Conservation (phyloP, 768 basidiomycete genomes). For the Tricholoma sp. region DNA sequence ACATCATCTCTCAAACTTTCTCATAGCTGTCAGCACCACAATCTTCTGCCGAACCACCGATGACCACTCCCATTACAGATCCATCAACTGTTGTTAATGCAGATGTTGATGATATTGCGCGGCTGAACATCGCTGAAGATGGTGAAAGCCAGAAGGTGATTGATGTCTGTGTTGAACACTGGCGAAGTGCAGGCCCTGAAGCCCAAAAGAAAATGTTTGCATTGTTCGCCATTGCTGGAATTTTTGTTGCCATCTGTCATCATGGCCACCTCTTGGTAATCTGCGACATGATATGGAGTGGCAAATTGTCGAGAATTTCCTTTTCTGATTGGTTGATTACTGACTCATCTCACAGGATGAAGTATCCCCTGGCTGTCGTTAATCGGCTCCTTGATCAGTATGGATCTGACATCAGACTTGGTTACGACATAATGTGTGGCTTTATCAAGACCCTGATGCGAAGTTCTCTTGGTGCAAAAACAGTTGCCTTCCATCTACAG, state of each 20-base stretch:
- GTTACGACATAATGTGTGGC: slow-evolving; percentile 26
- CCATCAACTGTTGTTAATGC: not conserved
- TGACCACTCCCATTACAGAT: not conserved
- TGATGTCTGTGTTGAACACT: not conserved
- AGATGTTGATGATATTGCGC: not conserved
- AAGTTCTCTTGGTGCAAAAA: slow-evolving; percentile 16
- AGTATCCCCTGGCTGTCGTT: no score
- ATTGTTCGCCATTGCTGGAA: not conserved
- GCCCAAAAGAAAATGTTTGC: not conserved
- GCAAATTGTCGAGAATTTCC: not conserved
- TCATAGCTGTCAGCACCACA: not conserved
- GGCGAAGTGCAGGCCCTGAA: not conserved
- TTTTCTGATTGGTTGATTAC: not conserved
- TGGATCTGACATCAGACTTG: not conserved
- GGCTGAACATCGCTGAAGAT: no score
- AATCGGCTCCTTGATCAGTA: not conserved
- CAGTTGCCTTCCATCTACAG: not conserved
- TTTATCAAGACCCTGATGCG: slow-evolving; percentile 18
- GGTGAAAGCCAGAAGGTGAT: not conserved
- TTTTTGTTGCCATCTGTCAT: not conserved
- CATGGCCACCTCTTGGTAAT: not conserved
- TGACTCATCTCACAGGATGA: not conserved
- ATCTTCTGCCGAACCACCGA: not conserved
- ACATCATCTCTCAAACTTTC: not conserved
- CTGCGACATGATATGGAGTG: not conserved